Base-by-base conservation (phyloP, 495 filamentous ascomycete species). In the Beverwykella pulmonaria region DNA sequence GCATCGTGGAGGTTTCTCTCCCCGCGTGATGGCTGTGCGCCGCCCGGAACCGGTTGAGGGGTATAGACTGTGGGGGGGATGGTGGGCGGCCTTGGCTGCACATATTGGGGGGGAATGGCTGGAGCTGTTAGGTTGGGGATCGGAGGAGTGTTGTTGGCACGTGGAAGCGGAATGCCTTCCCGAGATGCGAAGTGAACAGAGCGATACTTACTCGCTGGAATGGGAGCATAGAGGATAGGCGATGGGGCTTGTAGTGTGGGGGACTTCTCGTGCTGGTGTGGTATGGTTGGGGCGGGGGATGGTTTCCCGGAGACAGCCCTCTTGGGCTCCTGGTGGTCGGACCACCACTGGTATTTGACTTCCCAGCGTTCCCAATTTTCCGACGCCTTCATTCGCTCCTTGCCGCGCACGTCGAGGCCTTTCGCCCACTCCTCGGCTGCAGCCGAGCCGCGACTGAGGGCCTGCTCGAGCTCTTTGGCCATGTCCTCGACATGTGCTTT, bases 361-460 rank as follows among this genome's bases (percentile, higher is more conserved):
- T 88, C 86, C 82, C 86, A 92, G 55, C 83, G 85, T 71, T 92
- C 90, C 86, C 90, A 92, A 27, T 86, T 84, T 22, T 81, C 77
- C 20, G 84, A 78, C 67, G 90, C 86, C 25, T 79, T 76, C 39
- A 82, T 80, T 19, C 78, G 59, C 30, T 84, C 79, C 61, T 82
- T 83, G n/a, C 88, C 86, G 60, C 83, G 81, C 12, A 65, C 75
- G 44, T 82, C 82, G 1, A 92, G 81, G 14, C 89, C 89, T 74
- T 91, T 92, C 6, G 86, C 75, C 90, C 90, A 93, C 73, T 91
- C 89, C 49, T 88, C 86, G 19, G 82, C 81, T 9, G 86, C 81
- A 17, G 86, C 86, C 4, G 78, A 59, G 22, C 88, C 88, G 71
- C 87, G 82, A 10, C 78, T 76, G 59, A 81, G 83, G 49, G 84